These are phyloP conservation scores for Salix caprea DNA, from an alignment of 345 rosid genomes.

Conservation along the genomic window DNA sequence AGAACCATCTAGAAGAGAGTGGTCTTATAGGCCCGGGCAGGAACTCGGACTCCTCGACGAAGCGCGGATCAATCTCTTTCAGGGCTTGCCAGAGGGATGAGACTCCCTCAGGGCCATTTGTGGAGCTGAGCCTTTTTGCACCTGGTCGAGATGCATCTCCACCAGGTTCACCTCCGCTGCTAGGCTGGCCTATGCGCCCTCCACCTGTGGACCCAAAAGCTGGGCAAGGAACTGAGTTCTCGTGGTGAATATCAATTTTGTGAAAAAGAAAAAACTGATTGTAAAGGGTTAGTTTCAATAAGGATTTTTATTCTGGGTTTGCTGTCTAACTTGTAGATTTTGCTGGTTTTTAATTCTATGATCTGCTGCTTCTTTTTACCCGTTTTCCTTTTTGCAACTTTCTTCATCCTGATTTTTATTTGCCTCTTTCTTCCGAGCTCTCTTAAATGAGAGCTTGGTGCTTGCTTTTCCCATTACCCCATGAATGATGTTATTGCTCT, in stretches of 20 bases:
- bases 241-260: conserved; percentile 63
- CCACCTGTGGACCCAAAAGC: conserved; percentile 29
- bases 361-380: background rate
- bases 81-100: conserved; percentile 46
- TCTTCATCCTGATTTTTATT: conserved; percentile 9
- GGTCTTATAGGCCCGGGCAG: conserved; percentile 40
- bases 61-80: conserved; percentile 63
- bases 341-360: conserved; percentile 38
- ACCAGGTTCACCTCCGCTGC: conserved; percentile 48
- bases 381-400: conserved; percentile 16
- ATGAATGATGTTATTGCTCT: no score
- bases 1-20: conserved; percentile 46
- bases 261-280: conserved; percentile 57
- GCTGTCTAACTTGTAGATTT: conserved; percentile 36
- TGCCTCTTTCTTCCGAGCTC: background rate
- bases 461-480: background rate
- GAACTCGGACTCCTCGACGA: conserved; percentile 56
- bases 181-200: conserved; percentile 58
- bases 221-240: conserved; percentile 21
- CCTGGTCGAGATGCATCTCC: conserved; percentile 46
- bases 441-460: background rate
- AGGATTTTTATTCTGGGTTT: conserved; percentile 43
- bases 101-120: conserved; percentile 39
- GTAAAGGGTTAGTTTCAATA: conserved; percentile 67
- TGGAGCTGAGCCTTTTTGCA: conserved; percentile 68